A percentile compares a stretch with the other conserved stretches of the same genome.
phyloP scores from a whole-genome alignment of 177 flowering plant species.

The Vitis hybrid region DNA sequence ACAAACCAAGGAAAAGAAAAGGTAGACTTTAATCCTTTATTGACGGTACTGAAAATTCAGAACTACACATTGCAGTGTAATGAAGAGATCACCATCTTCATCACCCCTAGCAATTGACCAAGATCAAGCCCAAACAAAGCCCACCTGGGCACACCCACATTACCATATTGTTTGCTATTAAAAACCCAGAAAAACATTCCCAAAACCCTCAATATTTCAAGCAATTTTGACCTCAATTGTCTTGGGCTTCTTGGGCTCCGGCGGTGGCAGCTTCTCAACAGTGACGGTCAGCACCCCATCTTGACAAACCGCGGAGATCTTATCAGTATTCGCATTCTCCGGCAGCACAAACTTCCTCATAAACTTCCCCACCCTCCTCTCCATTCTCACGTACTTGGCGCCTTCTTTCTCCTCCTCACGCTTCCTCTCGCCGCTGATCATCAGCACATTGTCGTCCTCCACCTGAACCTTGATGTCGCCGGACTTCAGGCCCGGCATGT shows the following conservation, averaged over 20 bases:
- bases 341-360: slow-evolving; percentile 49
- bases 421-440: slow-evolving; percentile 27
- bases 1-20: too few species aligned
- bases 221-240: slow-evolving; percentile 36
- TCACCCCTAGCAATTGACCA: too few species aligned
- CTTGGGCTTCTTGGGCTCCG: slow-evolving; percentile 52
- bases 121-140: too few species aligned
- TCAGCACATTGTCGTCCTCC: slow-evolving; percentile 30
- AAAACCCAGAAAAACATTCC: too few species aligned
- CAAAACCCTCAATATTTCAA: background rate
- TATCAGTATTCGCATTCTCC: slow-evolving; percentile 35
- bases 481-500: slow-evolving; percentile 38
- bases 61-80: too few species aligned
- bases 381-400: slow-evolving; percentile 44
- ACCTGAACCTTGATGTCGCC: slow-evolving; percentile 33
- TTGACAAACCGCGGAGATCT: slow-evolving; percentile 31
- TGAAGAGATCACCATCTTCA: too few species aligned
- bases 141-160: too few species aligned
- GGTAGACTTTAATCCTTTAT: too few species aligned
- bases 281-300: slow-evolving; percentile 47
- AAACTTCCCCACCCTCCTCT: slow-evolving; percentile 44
- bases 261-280: slow-evolving; percentile 46
- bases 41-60: too few species aligned
- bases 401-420: slow-evolving; percentile 34
- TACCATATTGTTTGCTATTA: too few species aligned